Percentiles rank a stretch among this genome's conserved stretches.
Evolutionary conservation across 352 stramenopile genomes (phyloP).

Genomic region (Globisporangium ultimum): DNA sequence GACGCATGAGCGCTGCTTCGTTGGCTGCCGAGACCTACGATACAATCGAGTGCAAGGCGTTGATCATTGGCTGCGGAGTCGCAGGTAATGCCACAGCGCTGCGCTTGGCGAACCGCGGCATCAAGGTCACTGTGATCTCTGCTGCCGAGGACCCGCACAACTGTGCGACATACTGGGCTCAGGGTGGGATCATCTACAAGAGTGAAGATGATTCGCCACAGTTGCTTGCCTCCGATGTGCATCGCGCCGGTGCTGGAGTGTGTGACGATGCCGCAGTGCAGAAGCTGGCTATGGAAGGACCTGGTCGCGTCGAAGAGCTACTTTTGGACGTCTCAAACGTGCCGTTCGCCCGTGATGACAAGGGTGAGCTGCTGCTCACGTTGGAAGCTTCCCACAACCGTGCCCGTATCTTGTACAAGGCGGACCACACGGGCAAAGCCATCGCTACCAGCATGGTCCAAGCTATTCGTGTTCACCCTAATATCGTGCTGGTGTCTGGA

Average conservation of each 20-base stretch:
- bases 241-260: conserved; percentile 86
- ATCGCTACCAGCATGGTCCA: conserved; percentile 91
- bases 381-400: conserved; percentile 92
- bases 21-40: conserved; percentile 27
- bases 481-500: conserved; percentile 75
- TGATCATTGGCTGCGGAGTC: conserved; percentile 79
- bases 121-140: conserved; percentile 81
- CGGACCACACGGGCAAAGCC: conserved; percentile 90
- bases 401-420: conserved; percentile 92
- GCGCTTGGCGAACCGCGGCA: conserved; percentile 63
- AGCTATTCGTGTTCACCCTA: conserved; percentile 80
- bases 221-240: conserved; percentile 88
- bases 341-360: conserved; percentile 82
- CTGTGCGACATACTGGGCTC: conserved; percentile 94
- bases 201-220: conserved; percentile 81
- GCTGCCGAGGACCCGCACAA: conserved; percentile 74
- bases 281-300: conserved; percentile 91
- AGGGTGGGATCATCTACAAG: conserved; percentile 96
- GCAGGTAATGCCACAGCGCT: conserved; percentile 74
- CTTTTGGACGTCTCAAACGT: conserved; percentile 86
- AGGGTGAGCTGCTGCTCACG: conserved; percentile 69
- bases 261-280: conserved; percentile 89
- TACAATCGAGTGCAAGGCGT: conserved; percentile 53
- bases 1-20: conserved; percentile 32
- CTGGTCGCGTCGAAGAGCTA: conserved; percentile 86